These are phyloP conservation scores for Fusarium haematococcum DNA, from an alignment of 2,329 filamentous ascomycete genomes.

Conservation along the genomic window DNA sequence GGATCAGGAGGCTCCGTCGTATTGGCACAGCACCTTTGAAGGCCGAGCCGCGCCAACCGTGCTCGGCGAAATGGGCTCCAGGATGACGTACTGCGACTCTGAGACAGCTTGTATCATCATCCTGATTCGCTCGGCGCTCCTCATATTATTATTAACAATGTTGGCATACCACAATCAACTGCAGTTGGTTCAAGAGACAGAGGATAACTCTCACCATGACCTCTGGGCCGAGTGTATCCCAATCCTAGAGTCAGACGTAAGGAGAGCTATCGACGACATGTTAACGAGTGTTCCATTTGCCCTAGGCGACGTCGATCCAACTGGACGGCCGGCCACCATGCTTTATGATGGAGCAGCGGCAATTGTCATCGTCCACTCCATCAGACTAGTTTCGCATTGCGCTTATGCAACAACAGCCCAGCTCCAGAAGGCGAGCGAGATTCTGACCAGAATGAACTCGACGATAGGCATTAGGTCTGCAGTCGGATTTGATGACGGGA, in stretches of 20 bases:
- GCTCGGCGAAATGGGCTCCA: conserved; percentile 41
- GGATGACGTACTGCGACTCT: conserved; percentile 41
- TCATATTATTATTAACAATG: conserved; percentile 47
- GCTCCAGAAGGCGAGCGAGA: conserved; percentile 28
- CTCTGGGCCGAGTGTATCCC: conserved; percentile 32
- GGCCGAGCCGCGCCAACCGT: conserved; percentile 42
- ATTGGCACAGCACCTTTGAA: conserved; percentile 48
- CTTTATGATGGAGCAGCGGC: conserved; percentile 48
- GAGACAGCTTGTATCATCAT: conserved; percentile 51
- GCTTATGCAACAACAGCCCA: conserved; percentile 43
- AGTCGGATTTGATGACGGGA: conserved; percentile 14
- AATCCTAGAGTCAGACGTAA: conserved; percentile 40
- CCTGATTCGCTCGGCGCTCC: conserved; percentile 46
- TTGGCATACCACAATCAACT: conserved; percentile 41
- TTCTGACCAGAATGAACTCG: conserved; percentile 44
- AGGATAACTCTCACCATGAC: conserved; percentile 9
- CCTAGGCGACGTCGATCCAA: conserved; percentile 44
- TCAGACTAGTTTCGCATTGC: conserved; percentile 48
- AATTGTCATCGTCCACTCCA: conserved; percentile 47
- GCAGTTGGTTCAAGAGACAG: neutral
- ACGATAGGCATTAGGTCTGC: conserved; percentile 48
- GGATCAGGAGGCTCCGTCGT: conserved; percentile 46
- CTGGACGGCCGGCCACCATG: conserved; percentile 37
- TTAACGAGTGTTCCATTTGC: conserved; percentile 47
- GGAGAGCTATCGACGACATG: conserved; percentile 47